Evolutionary conservation across 208 protist species (phyloP), one percentile per base, ranked within the genome.

Genomic region (Leishmania martiniquensis): DNA sequence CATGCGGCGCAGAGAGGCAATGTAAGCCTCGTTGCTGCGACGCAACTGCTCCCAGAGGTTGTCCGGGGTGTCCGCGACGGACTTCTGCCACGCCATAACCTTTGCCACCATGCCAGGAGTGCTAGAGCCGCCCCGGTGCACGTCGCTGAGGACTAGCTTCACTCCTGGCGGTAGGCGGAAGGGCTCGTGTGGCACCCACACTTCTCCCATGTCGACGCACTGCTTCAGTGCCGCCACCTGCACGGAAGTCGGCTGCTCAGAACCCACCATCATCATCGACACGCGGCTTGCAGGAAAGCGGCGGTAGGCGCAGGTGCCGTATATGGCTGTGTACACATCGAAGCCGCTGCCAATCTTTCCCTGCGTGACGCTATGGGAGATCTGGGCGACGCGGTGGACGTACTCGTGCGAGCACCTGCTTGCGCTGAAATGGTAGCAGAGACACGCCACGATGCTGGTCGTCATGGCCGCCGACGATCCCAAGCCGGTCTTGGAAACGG

Each of bases 261-360:
- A 85, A 49, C 75, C 75, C 49, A 60, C 47, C 85, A 96, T 81
- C 69, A 96, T 74, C 63, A 77, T 77, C 62, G 96, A 88, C 44
- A 97, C 81, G 57, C 79, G 80, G 13, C 68, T 60, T 15, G 91
- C 83, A 32, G 90, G 85, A 84, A 98, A 98, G 52, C 98, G 91
- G 44, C 87, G 90, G 89, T 99, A 99, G 12, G 85, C 88, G 77
- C 96, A 96, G 55, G 93, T 95, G 71, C 98, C 98, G 82, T 95
- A 99, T 2, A 98, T 91, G 45, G 98, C 98, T 12, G 97, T 96
- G 81, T 91, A 98, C 25, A 99, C 97, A 83, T 99, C 98, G 82
- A 99, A 99, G 51, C 98, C 98, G 83, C 95, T 98, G 54, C 98
- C 98, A 44, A 99, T 93, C 89, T 99, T 99, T 32, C 97, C 98